Evolutionary conservation across 148 eudicot species (phyloP), one percentile per base, ranked within the genome.

Genomic region (Silene latifolia): DNA sequence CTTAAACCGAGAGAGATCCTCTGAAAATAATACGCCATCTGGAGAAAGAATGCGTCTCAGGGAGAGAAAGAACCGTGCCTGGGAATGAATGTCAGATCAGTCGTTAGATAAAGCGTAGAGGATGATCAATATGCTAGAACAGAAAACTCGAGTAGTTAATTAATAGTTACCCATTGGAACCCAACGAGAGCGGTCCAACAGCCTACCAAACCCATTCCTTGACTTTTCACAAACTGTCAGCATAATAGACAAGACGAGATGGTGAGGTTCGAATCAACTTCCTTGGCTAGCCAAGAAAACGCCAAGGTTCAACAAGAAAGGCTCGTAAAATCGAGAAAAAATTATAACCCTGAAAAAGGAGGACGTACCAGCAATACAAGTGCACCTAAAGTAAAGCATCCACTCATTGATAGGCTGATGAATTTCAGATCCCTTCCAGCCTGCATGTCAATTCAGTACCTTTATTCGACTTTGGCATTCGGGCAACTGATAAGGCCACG

Each of bases 351-450:
- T 59, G 29, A 27, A 27, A 3, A 8, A 39, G 29, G 19, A 48
- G n/a, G 14, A 80, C 51, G 24, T 88, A 91, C 98, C 97, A 89
- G 71, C 32, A 93, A 72, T 13, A 88, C 81, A 74, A 93, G 86
- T 60, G 89, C 78, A 60, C 93, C 92, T 72, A 91, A 74, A 71
- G 73, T 72, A 74, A 94, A 86, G 56, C 96, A 89, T 35, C 86
- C 86, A 42, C 76, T 87, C 98, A 94, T 94, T 56, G 98, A 81
- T 69, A 83, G 9, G 69, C 95, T 91, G 72, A 91, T 86, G 72
- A 87, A 91, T 74, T 79, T 89, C 32, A 94, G 85, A 72, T 94
- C 98, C 58, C 97, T 82, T 70, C 97, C 97, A 63, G 97, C 97
- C 98, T 94, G 89, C 86, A 87, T 57, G 73, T 67, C 56, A 5